phyloP scores from a whole-genome alignment of 768 basidiomycete genomes.

The Pisolithus tinctorius region DNA sequence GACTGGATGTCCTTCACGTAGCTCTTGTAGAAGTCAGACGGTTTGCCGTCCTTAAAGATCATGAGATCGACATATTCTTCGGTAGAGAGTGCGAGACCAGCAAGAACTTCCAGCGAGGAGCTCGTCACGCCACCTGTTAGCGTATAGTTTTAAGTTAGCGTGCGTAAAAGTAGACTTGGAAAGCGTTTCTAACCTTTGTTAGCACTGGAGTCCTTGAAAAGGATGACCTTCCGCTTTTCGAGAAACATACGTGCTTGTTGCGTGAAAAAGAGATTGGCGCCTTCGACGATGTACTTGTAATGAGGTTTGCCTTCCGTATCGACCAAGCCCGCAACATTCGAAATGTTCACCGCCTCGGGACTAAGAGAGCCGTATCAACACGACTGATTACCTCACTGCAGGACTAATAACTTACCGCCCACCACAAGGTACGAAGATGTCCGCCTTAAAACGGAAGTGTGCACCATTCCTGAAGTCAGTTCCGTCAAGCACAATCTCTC shows the following conservation, averaged over 20 bases:
- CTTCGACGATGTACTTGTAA: slow-evolving; percentile 96
- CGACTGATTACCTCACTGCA: not conserved
- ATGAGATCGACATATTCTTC: slow-evolving; percentile 85
- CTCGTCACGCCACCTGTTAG: slow-evolving; percentile 85
- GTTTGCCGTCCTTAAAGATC: slow-evolving; percentile 89
- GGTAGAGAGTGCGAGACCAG: slow-evolving; percentile 88
- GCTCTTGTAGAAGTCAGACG: slow-evolving; percentile 79
- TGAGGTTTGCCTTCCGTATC: slow-evolving; percentile 93
- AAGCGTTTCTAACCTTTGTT: slow-evolving; percentile 69
- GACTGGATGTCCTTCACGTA: slow-evolving; percentile 93
- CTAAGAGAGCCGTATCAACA: slow-evolving; percentile 23
- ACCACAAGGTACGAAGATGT: slow-evolving; percentile 96
- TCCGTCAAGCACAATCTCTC: slow-evolving; percentile 88
- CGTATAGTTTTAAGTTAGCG: not conserved
- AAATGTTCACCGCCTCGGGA: slow-evolving; percentile 94
- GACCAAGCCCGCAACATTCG: slow-evolving; percentile 83
- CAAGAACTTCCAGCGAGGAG: slow-evolving; percentile 93
- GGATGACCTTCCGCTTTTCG: slow-evolving; percentile 87
- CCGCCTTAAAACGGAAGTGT: slow-evolving; percentile 94
- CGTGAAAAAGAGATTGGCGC: slow-evolving; percentile 95
- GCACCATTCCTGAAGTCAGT: slow-evolving; percentile 97
- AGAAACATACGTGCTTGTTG: slow-evolving; percentile 91
- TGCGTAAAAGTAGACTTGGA: not conserved
- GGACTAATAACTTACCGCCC: slow-evolving; percentile 49
- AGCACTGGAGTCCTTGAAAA: slow-evolving; percentile 93